Percentiles rank a stretch among this genome's conserved stretches.
phyloP scores from a whole-genome alignment of 2,329 filamentous ascomycete genomes.

The Colletotrichum godetiae region DNA sequence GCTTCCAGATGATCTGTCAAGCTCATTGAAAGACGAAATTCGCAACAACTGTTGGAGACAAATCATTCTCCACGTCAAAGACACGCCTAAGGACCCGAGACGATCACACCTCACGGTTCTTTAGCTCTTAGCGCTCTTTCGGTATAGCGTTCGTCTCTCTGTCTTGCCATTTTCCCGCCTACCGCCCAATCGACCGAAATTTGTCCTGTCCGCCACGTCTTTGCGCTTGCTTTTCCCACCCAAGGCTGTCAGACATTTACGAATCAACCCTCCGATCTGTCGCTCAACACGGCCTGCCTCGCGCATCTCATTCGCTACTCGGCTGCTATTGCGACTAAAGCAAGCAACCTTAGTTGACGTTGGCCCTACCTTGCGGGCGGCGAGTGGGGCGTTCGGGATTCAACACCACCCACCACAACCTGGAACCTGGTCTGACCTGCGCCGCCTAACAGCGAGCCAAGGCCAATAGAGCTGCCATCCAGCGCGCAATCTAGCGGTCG shows the following conservation, averaged over 20 bases:
- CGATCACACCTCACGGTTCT: conserved; percentile 27
- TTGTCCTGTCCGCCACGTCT: conserved; percentile 4
- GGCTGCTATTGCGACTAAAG: conserved; percentile 11
- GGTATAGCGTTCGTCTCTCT: conserved; percentile 9
- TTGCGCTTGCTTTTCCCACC: conserved; percentile 10
- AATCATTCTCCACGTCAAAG: conserved; percentile 13
- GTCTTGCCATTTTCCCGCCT: neutral
- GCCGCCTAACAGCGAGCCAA: conserved; percentile 17
- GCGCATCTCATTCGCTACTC: conserved; percentile 22
- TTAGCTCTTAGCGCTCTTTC: conserved; percentile 11
- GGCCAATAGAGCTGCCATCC: conserved; percentile 25
- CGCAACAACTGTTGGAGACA: conserved; percentile 11
- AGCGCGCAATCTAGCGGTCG: conserved; percentile 17
- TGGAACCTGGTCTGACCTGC: conserved; percentile 30
- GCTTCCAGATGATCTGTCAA: conserved; percentile 24
- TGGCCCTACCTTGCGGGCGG: conserved; percentile 13
- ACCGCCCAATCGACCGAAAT: conserved; percentile 21
- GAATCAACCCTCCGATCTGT: neutral
- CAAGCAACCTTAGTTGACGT: conserved; percentile 20
- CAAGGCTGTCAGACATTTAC: neutral
- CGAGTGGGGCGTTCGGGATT: conserved; percentile 27
- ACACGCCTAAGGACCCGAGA: conserved; percentile 7
- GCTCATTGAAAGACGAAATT: conserved; percentile 4
- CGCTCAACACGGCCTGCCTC: conserved; percentile 5
- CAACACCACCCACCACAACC: conserved; percentile 15